These are phyloP conservation scores for Effrenium voratum DNA, from an alignment of 73 alveolate species.

Conservation along the genomic window DNA sequence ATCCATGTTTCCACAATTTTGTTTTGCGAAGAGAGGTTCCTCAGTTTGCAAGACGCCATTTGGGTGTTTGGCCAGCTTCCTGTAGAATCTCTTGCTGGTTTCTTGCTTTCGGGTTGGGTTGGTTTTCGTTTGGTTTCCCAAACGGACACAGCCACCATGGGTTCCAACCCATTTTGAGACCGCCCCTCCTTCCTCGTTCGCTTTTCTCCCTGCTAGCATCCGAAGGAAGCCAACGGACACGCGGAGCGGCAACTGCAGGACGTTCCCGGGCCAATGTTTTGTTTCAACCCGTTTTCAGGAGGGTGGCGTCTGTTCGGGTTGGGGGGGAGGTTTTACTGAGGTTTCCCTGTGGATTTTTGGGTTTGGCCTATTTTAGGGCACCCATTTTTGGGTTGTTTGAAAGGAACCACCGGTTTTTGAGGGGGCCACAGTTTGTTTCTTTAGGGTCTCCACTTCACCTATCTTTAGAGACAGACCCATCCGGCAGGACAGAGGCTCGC, in stretches of 20 bases:
- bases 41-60: no score
- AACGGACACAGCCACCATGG: no score
- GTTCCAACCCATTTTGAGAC: neutral
- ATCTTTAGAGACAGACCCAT: no score
- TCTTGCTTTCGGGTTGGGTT: no score
- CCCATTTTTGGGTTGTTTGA: neutral
- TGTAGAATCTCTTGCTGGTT: no score
- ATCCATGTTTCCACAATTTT: no score
- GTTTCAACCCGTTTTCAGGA: neutral
- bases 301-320: neutral
- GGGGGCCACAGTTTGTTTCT: no score
- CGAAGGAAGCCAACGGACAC: constrained; percentile 51
- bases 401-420: neutral
- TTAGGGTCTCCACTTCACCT: no score
- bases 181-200: neutral
- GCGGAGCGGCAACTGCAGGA: constrained; percentile 81
- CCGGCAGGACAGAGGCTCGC: constrained; percentile 58
- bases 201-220: neutral
- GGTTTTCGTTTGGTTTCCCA: no score
- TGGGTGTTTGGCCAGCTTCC: no score
- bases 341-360: neutral
- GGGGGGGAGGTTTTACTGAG: neutral
- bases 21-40: no score
- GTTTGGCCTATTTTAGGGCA: neutral
- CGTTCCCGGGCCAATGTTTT: neutral